Percentiles rank a stretch among this genome's conserved stretches.
Evolutionary conservation across 495 filamentous ascomycete species (phyloP).

Genomic region (Apodospora peruviana): DNA sequence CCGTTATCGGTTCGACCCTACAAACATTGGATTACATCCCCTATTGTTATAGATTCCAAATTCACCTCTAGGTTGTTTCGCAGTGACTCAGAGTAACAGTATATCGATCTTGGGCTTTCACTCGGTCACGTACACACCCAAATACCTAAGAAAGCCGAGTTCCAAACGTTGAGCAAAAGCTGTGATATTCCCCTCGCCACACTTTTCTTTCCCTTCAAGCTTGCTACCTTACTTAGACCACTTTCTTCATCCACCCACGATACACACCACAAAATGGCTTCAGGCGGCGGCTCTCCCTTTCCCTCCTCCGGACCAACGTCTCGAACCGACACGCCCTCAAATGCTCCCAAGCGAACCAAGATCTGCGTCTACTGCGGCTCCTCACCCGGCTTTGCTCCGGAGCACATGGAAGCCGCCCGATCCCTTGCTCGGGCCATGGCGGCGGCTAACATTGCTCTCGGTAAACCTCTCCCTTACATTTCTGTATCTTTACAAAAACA

Average conservation of each 20-base stretch:
- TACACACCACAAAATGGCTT: slow-evolving; percentile 27
- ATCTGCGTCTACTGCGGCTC: slow-evolving; percentile 82
- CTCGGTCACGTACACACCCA: too few relatives aligned
- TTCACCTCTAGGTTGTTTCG: too few relatives aligned
- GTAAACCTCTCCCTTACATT: slow-evolving; percentile 12
- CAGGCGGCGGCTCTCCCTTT: slow-evolving; percentile 34
- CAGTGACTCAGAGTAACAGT: too few relatives aligned
- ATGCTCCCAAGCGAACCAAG: slow-evolving; percentile 36
- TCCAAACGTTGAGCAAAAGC: too few relatives aligned
- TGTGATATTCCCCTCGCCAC: too few relatives aligned
- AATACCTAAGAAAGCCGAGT: too few relatives aligned
- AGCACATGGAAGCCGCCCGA: slow-evolving; percentile 68
- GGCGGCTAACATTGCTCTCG: slow-evolving; percentile 64
- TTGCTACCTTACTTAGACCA: not conserved
- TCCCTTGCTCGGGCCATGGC: slow-evolving; percentile 71
- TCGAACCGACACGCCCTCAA: slow-evolving; percentile 20
- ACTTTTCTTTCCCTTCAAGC: too few relatives aligned
- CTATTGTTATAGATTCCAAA: too few relatives aligned
- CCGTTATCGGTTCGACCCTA: too few relatives aligned
- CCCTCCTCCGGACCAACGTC: slow-evolving; percentile 23
- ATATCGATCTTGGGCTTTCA: too few relatives aligned
- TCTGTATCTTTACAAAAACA: not conserved
- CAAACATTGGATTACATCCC: too few relatives aligned
- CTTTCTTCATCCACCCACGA: not conserved
- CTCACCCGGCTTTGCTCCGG: slow-evolving; percentile 61